phyloP scores from a whole-genome alignment of 108 stramenopile genomes.

The Discostella stelligeroides region DNA sequence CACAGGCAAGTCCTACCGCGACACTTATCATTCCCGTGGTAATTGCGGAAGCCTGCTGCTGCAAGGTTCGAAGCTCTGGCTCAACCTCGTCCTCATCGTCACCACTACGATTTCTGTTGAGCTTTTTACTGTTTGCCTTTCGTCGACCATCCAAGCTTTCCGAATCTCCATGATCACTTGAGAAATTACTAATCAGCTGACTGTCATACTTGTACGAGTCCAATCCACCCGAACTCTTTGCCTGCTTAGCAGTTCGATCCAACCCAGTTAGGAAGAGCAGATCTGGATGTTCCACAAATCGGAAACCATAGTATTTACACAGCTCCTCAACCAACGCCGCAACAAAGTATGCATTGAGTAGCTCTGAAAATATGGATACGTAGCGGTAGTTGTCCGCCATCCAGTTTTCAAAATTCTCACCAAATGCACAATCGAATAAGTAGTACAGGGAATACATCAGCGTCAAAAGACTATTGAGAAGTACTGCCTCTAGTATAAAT shows the following conservation, averaged over 20 bases:
- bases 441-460: slow-evolving; percentile 51
- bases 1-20: slow-evolving; percentile 87
- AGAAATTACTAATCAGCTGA: slow-evolving; percentile 44
- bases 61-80: slow-evolving; percentile 68
- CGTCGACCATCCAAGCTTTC: slow-evolving; percentile 36
- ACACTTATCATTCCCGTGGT: slow-evolving; percentile 89
- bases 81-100: slow-evolving; percentile 62
- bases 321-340: slow-evolving; percentile 84
- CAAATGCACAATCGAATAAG: slow-evolving; percentile 40
- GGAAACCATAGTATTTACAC: slow-evolving; percentile 90
- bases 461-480: slow-evolving; percentile 60
- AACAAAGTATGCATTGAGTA: slow-evolving; percentile 83
- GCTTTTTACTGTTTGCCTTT: slow-evolving; percentile 6
- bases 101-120: background rate
- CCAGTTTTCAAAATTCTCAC: slow-evolving; percentile 61
- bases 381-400: slow-evolving; percentile 54
- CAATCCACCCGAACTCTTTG: slow-evolving; percentile 65
- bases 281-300: slow-evolving; percentile 86
- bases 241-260: slow-evolving; percentile 61
- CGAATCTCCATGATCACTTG: slow-evolving; percentile 47
- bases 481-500: slow-evolving; percentile 73
- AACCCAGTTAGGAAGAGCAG: slow-evolving; percentile 84
- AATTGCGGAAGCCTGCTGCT: slow-evolving; percentile 87
- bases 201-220: slow-evolving; percentile 71
- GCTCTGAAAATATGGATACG: slow-evolving; percentile 72